Conservation (phyloP, 371 early-diverging fungal species). For the Actinomortierella wolfii region DNA sequence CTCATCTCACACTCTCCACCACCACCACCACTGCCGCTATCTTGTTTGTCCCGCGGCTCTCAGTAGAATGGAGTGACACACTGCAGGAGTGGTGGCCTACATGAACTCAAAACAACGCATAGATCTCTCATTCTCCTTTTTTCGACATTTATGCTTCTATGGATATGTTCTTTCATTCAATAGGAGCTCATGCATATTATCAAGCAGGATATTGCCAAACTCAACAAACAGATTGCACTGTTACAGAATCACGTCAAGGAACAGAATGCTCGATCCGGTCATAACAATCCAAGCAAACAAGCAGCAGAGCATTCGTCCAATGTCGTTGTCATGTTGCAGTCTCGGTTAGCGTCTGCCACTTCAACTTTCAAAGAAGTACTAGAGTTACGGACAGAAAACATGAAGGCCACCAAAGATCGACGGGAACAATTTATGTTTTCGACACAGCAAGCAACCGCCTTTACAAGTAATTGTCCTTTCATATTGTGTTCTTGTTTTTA, state of each 20-base stretch:
- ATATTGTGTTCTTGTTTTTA: not conserved
- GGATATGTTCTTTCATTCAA: not conserved
- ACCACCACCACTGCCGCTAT: too few relatives aligned
- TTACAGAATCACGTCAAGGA: conserved; percentile 68
- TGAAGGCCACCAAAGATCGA: conserved; percentile 76
- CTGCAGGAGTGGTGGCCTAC: too few relatives aligned
- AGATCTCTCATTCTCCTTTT: conserved; percentile 6
- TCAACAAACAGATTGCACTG: conserved; percentile 89
- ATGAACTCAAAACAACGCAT: too few relatives aligned
- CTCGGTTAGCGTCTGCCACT: conserved; percentile 87
- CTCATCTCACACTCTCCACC: too few relatives aligned
- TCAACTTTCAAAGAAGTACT: conserved; percentile 92
- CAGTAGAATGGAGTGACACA: too few relatives aligned
- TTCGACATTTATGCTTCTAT: not conserved
- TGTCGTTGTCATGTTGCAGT: conserved; percentile 91
- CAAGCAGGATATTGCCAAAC: conserved; percentile 93
- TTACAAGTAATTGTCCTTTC: conserved; percentile 30
- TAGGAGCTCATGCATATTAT: conserved; percentile 93
- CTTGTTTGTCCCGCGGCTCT: too few relatives aligned
- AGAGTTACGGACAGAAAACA: conserved; percentile 90
- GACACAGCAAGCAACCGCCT: conserved; percentile 32
- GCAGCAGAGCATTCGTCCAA: conserved; percentile 88
- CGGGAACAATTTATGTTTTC: conserved; percentile 61
- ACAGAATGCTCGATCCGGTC: conserved; percentile 43
- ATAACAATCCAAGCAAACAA: conserved; percentile 67